Base-by-base conservation (phyloP, 1,139 yeast genomes). In the Debaryomyces psychrophilus region DNA sequence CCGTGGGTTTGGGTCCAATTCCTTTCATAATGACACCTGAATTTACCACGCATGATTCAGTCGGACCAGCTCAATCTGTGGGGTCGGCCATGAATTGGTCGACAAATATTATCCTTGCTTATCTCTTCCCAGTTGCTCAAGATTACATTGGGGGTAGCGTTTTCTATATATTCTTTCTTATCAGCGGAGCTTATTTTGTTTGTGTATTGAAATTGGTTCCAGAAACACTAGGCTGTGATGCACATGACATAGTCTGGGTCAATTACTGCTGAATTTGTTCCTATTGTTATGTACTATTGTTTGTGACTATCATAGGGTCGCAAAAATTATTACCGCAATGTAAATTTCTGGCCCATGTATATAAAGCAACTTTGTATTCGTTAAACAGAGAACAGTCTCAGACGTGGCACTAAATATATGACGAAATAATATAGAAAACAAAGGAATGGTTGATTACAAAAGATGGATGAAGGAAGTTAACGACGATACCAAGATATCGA, bases 21-120 rank as follows among this genome's bases (percentile, higher is more conserved):
- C 97, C 97, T 14, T 90, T 90, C 66, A 66, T 90, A 54, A 73
- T 90, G 59, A 82, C 90, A 8, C 81, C 95, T 3, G 97, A 92
- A 61, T 80, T 90, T 34, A 84, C 95, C 0, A 87, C 86, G 43
- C 72, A 78, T 4, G 82, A 82, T 46, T 90, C 90, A 2, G 83
- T 82, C 43, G 89, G 89, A 1, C 76, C 82, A 39, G 96, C 97
- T 0, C 98, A 92, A 65, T 83, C 95, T 53, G 81, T 87, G 65
- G 97, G 96, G 5, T 87, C 95, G 0, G 81, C 88, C 6, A 76
- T 88, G 62, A 92, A 90, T 64, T 90, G 97, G 97, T 54, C 83
- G 6, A 83, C 95, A 2, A 89, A 95, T 2, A 89, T 92, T 58
- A 52, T 81, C 1, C 80, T 92, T 44, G 97, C 96, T 0, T 85